These are phyloP conservation scores for Diplotaxis tenuifolia DNA, from an alignment of 345 rosid species.

Conservation along the genomic window DNA sequence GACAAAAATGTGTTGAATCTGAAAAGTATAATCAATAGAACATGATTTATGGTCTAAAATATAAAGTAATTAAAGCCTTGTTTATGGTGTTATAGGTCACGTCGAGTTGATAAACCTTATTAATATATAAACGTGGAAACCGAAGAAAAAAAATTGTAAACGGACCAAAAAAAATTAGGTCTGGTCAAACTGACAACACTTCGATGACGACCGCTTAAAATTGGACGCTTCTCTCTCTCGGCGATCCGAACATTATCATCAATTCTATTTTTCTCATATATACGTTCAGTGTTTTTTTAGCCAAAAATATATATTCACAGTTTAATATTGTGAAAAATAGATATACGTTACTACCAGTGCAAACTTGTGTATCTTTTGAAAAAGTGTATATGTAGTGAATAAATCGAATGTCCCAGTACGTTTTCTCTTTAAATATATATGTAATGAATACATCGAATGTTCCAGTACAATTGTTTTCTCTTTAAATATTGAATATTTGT, in stretches of 20 bases:
- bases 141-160: neutral
- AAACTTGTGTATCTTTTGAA: neutral
- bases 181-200: constrained; percentile 29
- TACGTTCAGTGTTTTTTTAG: neutral
- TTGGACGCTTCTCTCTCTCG: constrained; percentile 7
- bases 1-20: neutral
- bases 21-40: neutral
- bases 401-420: neutral
- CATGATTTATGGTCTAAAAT: neutral
- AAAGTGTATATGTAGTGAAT: neutral
- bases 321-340: neutral
- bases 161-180: neutral
- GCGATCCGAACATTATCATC: neutral
- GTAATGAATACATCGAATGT: neutral
- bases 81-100: constrained; percentile 5
- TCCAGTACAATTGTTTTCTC: neutral
- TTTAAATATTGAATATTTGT: neutral
- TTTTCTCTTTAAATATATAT: neutral
- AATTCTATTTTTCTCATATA: neutral
- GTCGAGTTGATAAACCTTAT: neutral
- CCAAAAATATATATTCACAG: no score
- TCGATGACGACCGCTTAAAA: constrained; percentile 1
- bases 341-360: neutral
- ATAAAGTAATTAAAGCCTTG: neutral
- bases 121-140: neutral